A percentile compares a stretch with the other conserved stretches of the same genome.
phyloP scores from a whole-genome alignment of 23 red algal species.

The Rhodosorus marinus region DNA sequence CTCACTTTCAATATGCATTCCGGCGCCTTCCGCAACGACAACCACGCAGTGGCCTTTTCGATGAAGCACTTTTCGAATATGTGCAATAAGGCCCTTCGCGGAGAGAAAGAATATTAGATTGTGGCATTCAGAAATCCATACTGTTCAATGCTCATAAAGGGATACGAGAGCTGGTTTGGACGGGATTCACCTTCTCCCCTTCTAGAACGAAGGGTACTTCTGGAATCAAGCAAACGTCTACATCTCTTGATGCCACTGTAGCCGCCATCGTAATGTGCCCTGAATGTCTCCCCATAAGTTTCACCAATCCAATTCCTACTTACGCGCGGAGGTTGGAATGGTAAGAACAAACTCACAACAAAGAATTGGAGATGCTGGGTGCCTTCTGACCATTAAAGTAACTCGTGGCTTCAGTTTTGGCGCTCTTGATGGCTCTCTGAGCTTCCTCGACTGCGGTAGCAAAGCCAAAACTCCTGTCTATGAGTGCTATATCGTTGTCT shows the following conservation, averaged over 20 bases:
- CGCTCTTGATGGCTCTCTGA: constrained; percentile 66
- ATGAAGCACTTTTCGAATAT: constrained; percentile 38
- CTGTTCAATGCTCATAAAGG: too few species aligned
- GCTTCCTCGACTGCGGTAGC: constrained; percentile 95
- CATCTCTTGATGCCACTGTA: constrained; percentile 64
- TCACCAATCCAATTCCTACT: constrained; percentile 81
- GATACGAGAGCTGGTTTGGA: too few species aligned
- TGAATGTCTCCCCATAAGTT: constrained; percentile 83
- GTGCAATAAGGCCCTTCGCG: constrained; percentile 57
- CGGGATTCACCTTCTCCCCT: too few species aligned
- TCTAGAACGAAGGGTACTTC: constrained; percentile 83
- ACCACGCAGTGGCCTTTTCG: constrained; percentile 66
- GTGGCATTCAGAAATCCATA: too few species aligned
- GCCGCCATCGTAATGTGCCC: constrained; percentile 89
- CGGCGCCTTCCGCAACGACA: constrained; percentile 89
- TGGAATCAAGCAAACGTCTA: constrained; percentile 95
- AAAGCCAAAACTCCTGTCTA: constrained; percentile 95
- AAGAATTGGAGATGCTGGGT: too few species aligned
- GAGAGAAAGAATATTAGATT: too few species aligned
- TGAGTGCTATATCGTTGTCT: constrained; percentile 90
- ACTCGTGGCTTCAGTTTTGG: constrained; percentile 78
- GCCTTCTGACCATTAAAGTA: constrained; percentile 89
- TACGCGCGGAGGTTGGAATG: too few species aligned
- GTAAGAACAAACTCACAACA: too few species aligned
- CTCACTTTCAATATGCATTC: constrained; percentile 23